These are phyloP conservation scores for Nepenthes mirabilis DNA, from an alignment of 148 eudicot species.

Conservation along the genomic window DNA sequence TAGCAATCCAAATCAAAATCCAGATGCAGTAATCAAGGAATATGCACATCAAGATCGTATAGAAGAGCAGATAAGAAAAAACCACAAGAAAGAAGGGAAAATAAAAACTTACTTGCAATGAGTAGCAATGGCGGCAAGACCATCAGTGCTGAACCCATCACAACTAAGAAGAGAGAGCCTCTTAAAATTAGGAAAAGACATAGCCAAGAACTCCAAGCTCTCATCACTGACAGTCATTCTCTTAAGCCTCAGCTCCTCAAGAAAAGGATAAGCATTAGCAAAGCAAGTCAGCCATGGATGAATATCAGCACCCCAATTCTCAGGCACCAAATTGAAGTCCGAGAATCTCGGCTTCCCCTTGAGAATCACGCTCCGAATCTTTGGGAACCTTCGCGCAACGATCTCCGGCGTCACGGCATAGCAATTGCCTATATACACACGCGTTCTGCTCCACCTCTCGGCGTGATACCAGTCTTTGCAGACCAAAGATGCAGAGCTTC, in stretches of 20 bases:
- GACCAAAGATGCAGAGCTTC: constrained; percentile 61
- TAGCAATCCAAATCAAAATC: no score
- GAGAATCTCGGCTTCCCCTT: constrained; percentile 81
- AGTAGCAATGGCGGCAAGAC: constrained; percentile 63
- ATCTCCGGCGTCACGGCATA: constrained; percentile 74
- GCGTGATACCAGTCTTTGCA: constrained; percentile 81
- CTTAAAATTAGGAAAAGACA: constrained; percentile 40
- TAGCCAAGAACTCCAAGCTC: constrained; percentile 62
- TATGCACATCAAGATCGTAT: no score
- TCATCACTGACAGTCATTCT: constrained; percentile 72
- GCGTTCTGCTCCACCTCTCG: constrained; percentile 64
- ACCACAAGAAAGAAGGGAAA: no score
- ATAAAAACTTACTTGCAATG: constrained; percentile 55
- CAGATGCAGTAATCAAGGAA: no score
- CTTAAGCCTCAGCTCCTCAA: constrained; percentile 80
- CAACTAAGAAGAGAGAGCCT: constrained; percentile 59
- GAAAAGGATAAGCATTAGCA: constrained; percentile 43
- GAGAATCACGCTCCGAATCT: constrained; percentile 42
- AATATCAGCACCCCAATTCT: constrained; percentile 76
- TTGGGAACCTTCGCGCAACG: constrained; percentile 55
- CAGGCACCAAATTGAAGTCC: constrained; percentile 73
- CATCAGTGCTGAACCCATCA: constrained; percentile 79
- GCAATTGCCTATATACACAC: constrained; percentile 68
- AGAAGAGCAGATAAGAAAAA: no score
- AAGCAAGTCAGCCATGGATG: constrained; percentile 55